Evolutionary conservation across 768 basidiomycete species (phyloP), one percentile per base, ranked within the genome.

Genomic region (Auricularia auricula-judae): DNA sequence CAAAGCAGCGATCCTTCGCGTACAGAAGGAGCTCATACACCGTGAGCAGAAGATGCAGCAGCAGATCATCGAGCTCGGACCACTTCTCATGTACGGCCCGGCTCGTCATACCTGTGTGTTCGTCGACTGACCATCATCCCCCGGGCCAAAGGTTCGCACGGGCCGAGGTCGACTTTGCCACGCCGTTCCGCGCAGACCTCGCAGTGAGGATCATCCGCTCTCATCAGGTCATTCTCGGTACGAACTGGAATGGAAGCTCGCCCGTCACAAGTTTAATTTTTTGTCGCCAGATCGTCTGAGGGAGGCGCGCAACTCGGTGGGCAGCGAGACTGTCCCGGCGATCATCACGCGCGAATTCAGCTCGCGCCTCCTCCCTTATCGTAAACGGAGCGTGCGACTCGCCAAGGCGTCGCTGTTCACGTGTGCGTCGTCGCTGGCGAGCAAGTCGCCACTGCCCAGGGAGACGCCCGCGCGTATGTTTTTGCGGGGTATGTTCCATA

Each of bases 201-300:
- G 61, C 64, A 1, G 21, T 60, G 8, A 56, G 61, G 14, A 63
- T 72, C 39, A 66, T 73, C 36, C 66, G 67, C 10, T 62, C 67
- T 1, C 70, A 69, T 54, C 72, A 73, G 64, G 63, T 70, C 34
- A 66, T 71, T n/a, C 61, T 72, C 23, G 71, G 68, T 66, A n/a
- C 33, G 53, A 18, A 2, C 29, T 29, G 29, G 29, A 2, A 29
- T 29, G 29, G 29, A 29, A 29, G 29, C 29, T 29, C 29, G 29
- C 29, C 29, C 29, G 29, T 29, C 29, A 29, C 29, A 29, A 29
- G 29, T 29, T 29, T 3, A 29, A 29, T 29, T 29, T 29, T 29
- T 29, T 29, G 29, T 29, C 29, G 29, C 29, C 51, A 65, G 67
- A 71, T 36, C 66, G 70, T 12, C 61, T 68, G 60, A 58, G 67